Evolutionary conservation across 2,329 filamentous ascomycete genomes (phyloP), one percentile per base, ranked within the genome.

Genomic region (Scedosporium minutisporum): DNA sequence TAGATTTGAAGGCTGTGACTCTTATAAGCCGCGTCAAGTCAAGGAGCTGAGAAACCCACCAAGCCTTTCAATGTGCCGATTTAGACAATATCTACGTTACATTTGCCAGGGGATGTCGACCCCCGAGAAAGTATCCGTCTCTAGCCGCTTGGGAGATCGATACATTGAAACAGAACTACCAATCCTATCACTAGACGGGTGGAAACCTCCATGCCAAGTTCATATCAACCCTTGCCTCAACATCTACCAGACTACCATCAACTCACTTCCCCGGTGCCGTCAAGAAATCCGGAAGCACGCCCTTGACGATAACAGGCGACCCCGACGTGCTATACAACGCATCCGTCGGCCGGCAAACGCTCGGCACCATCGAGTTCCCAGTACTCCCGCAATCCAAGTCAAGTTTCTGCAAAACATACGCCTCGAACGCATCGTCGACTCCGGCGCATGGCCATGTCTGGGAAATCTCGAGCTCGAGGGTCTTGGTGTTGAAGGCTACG

Each of bases 371-470:
- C 21, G 58, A 60, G 38, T 48, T 48, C 29, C 58, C 58, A 44
- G 58, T 48, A n/a, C 23, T 21, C 18, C 12, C 29, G 16, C 58
- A 60, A 23, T 46, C 58, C 58, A 60, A 12, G 10, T 44, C 41
- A 16, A 60, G 38, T 21, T 27, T 27, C 58, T 29, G 38, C 9
- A 27, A 10, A 7, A 44, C 58, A 25, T 42, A 60, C 58, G 38
- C 33, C 12, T 46, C 21, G 14, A 44, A 60, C n/a, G 41, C 41
- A 21, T 48, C 41, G 9, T 25, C 58, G n/a, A 60, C 58, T 14
- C 58, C 58, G 23, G 41, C 58, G 9, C 58, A 60, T 10, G 33
- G 18, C 58, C 58, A 60, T 16, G 18, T 46, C 58, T 60, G 58
- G 21, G 33, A 18, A 12, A 60, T 46, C 18, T 44, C 58, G 4